Base-by-base conservation (phyloP, 148 eudicot species). In the Hydrangea macrophylla region DNA sequence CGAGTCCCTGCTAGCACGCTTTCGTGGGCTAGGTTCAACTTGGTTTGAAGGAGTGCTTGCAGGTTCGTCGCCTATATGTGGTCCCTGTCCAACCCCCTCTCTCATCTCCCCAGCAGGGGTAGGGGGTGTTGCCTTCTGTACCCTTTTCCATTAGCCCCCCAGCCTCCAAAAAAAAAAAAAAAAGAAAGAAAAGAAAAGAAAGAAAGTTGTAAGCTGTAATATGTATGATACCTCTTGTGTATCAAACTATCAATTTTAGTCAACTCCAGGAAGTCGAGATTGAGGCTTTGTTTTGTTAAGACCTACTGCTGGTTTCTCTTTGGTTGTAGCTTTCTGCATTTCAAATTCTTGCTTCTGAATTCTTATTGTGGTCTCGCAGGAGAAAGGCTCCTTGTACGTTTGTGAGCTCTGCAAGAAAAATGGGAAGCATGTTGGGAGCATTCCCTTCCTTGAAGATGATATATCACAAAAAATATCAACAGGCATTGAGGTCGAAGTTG, bases 401-500 rank as follows among this genome's bases (percentile, higher is more conserved):
- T 93, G 98, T 64, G 98, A 93, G 73, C 76, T 93, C 68, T 93
- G 98, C 77, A 80, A 79, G 58, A 90, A 80, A 69, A 69, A 82
- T 75, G 85, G 86, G 62, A 90, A 90, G 79, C 74, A 39, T 36
- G 65, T 73, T n/a, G 72, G 54, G 55, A 70, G 82, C 24, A 57
- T 68, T 72, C 75, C 65, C 26, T 64, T 70, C 25, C 40, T n/a
- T 48, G 69, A 35, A 45, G 68, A 63, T 55, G 70, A 69, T 7
- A 60, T 30, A n/a, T 71, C 72, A n/a, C 77, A 62, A 60, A 62
- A 73, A n/a, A 23, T 59, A 57, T 64, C 58, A 39, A 58, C 54
- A 50, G 24, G 28, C 10, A 5, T 20, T 20, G 71, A 67, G 56
- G 37, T 58, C 22, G 79, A 80, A 68, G 64, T 2, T 55, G 74